Percentiles rank a stretch among this genome's conserved stretches.
phyloP scores from a whole-genome alignment of 164 flowering plant genomes.

The Cinnamomum chago region DNA sequence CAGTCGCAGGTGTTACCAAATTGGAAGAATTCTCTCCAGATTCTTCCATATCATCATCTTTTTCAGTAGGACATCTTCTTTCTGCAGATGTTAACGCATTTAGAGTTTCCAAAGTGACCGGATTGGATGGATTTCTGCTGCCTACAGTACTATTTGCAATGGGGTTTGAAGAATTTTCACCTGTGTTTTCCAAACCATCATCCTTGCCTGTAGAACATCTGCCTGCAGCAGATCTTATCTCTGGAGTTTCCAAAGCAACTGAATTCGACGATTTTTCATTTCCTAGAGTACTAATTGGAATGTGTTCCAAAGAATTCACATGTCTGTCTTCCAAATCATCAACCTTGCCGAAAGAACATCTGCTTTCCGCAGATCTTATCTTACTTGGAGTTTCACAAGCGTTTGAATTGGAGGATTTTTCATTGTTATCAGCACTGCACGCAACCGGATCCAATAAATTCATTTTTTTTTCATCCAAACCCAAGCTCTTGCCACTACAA shows the following conservation, averaged over 20 bases:
- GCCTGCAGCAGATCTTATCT: slow-evolving; percentile 1
- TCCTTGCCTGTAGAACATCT: not conserved
- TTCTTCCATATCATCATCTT: not conserved
- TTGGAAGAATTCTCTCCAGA: slow-evolving; percentile 5
- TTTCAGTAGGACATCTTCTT: too few species aligned
- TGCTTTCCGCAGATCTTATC: not conserved
- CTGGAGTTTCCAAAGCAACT: slow-evolving; percentile 15
- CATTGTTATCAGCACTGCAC: not conserved
- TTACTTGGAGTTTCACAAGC: slow-evolving; percentile 16
- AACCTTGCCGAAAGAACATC: not conserved
- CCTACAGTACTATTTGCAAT: too few species aligned
- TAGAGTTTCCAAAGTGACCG: too few species aligned
- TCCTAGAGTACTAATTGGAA: too few species aligned
- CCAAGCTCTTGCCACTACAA: slow-evolving; percentile 1
- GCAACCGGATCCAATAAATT: not conserved
- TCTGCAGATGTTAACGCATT: too few species aligned
- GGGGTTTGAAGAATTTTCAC: too few species aligned
- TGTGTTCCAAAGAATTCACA: too few species aligned
- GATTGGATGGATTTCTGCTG: too few species aligned
- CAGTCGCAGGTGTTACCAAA: slow-evolving; percentile 2
- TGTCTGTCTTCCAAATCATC: not conserved
- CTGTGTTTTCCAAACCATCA: not conserved
- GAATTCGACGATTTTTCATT: not conserved
- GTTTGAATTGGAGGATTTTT: not conserved
- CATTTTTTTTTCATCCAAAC: too few species aligned